Percentiles rank a stretch among this genome's conserved stretches.
These are phyloP conservation scores for Tilletia setariae DNA, from an alignment of 1,284 basidiomycete genomes.

Conservation along the genomic window DNA sequence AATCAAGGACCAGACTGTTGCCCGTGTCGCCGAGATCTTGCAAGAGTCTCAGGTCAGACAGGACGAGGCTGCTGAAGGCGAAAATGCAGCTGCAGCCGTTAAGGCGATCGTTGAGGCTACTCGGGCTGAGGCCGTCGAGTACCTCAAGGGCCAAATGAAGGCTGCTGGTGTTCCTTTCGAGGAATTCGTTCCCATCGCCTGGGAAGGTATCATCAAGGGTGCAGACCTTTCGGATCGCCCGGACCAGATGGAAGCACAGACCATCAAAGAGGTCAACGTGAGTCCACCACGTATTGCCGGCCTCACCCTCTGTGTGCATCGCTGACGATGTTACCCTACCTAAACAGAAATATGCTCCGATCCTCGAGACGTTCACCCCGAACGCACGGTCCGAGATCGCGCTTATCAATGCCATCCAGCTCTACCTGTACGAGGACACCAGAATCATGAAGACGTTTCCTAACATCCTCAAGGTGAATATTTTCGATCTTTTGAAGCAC, in stretches of 20 bases:
- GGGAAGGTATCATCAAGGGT: slow-evolving; percentile 80
- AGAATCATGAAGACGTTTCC: slow-evolving; percentile 89
- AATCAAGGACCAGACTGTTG: slow-evolving; percentile 59
- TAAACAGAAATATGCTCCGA: slow-evolving; percentile 70
- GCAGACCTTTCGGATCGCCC: slow-evolving; percentile 82
- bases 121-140: slow-evolving; percentile 26
- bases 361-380: slow-evolving; percentile 82
- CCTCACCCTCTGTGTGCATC: slow-evolving; percentile 52
- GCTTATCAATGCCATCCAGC: slow-evolving; percentile 64
- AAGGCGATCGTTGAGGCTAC: slow-evolving; percentile 17
- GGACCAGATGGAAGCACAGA: slow-evolving; percentile 82
- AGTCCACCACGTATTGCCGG: slow-evolving; percentile 44
- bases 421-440: slow-evolving; percentile 84
- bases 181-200: slow-evolving; percentile 82
- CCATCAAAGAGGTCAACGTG: slow-evolving; percentile 69
- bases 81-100: slow-evolving; percentile 23
- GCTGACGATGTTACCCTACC: slow-evolving; percentile 15
- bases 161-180: slow-evolving; percentile 20
- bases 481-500: slow-evolving; percentile 10
- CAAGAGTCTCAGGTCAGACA: slow-evolving; percentile 50
- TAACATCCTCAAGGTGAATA: slow-evolving; percentile 75
- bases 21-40: slow-evolving; percentile 64
- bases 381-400: slow-evolving; percentile 83
- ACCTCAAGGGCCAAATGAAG: slow-evolving; percentile 26
- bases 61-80: slow-evolving; percentile 35